These are phyloP conservation scores for Danielia oregonensis DNA, from an alignment of 805 yeast genomes.

Conservation along the genomic window DNA sequence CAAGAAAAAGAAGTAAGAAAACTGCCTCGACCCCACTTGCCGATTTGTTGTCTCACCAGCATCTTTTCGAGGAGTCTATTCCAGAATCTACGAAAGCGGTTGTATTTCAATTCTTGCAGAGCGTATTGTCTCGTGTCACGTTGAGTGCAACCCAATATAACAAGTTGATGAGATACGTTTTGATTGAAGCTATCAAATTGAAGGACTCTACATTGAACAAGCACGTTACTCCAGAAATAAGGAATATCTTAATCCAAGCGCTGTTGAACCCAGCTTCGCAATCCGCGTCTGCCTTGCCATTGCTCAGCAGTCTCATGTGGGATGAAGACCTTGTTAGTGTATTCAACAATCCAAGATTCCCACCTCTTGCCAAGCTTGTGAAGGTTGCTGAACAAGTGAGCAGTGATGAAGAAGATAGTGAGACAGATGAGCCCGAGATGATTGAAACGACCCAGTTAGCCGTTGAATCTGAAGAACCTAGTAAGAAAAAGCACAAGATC, in stretches of 20 bases:
- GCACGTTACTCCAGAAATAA: conserved; percentile 30
- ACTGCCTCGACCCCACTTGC: conserved; percentile 50
- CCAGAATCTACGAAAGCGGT: conserved; percentile 30
- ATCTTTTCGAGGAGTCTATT: conserved; percentile 45
- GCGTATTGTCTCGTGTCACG: conserved; percentile 44
- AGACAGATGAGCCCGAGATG: conserved; percentile 3
- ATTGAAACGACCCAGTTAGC: neutral
- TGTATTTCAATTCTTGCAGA: conserved; percentile 46
- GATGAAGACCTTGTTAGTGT: conserved; percentile 53
- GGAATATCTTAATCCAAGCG: conserved; percentile 43
- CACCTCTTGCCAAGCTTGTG: conserved; percentile 34
- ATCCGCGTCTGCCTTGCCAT: conserved; percentile 65
- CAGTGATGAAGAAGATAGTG: neutral
- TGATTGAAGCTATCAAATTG: conserved; percentile 34
- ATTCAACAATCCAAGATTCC: conserved; percentile 73
- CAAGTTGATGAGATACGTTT: conserved; percentile 42
- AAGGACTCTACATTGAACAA: conserved; percentile 20
- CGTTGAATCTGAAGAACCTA: neutral
- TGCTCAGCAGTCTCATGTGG: conserved; percentile 52
- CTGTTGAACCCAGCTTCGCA: conserved; percentile 68
- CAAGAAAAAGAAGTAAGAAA: conserved; percentile 39
- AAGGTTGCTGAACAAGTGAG: neutral
- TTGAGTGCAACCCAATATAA: conserved; percentile 64
- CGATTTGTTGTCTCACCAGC: conserved; percentile 65
- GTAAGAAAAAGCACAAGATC: neutral